These are phyloP conservation scores for Leucoagaricus sp. DNA, from an alignment of 1,284 basidiomycete genomes.

Conservation along the genomic window DNA sequence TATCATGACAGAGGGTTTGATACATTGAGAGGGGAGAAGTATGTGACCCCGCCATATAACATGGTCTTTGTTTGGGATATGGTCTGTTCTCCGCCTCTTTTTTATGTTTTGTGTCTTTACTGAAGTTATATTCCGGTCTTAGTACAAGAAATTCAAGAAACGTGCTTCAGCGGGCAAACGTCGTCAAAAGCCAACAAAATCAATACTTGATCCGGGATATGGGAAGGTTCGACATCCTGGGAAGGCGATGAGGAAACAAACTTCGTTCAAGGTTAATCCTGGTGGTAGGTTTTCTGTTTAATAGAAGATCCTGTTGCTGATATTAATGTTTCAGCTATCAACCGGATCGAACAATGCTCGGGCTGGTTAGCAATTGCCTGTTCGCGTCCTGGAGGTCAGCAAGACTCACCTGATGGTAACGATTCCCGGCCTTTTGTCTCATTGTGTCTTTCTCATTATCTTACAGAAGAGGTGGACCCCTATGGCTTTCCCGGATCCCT, in stretches of 20 bases:
- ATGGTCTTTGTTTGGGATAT: slow-evolving; percentile 7
- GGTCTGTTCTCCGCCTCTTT: not conserved
- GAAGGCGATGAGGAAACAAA: not conserved
- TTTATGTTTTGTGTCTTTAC: not conserved
- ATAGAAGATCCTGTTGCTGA: too few relatives aligned
- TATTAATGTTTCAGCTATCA: slow-evolving; percentile 14
- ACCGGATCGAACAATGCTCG: slow-evolving; percentile 14
- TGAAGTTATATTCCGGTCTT: not conserved
- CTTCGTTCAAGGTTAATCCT: slow-evolving; percentile 11
- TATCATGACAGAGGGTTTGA: not conserved
- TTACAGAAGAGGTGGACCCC: slow-evolving; percentile 8
- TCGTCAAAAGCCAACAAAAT: not conserved
- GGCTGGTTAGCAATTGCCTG: slow-evolving; percentile 16
- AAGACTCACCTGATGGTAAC: slow-evolving; percentile 17
- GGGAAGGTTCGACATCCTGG: not conserved
- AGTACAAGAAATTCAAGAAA: not conserved
- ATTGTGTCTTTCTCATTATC: too few relatives aligned
- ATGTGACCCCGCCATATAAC: not conserved
- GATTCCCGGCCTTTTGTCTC: not conserved
- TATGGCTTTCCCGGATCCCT: slow-evolving; percentile 21
- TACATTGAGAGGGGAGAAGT: not conserved
- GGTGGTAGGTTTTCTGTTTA: slow-evolving; percentile 1
- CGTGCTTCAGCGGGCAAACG: not conserved
- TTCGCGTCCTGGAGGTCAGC: slow-evolving; percentile 18
- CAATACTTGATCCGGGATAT: not conserved